These are phyloP conservation scores for Venustampulla echinocandica DNA, from an alignment of 495 filamentous ascomycete species.

Conservation along the genomic window DNA sequence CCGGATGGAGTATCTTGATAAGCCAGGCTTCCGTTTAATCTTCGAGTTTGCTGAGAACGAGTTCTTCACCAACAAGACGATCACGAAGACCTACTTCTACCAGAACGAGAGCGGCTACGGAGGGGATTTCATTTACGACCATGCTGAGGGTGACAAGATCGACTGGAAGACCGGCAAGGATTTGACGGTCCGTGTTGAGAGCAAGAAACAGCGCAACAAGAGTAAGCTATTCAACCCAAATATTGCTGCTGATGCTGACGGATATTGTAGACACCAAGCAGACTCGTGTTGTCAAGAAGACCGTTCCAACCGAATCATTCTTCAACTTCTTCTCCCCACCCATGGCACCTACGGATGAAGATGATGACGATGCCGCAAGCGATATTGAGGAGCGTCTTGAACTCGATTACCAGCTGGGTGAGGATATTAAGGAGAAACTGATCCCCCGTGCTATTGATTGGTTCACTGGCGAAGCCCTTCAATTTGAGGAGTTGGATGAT, in stretches of 20 bases:
- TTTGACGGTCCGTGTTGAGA: constrained; percentile 87
- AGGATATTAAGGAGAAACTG: constrained; percentile 99
- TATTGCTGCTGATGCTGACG: too few species aligned
- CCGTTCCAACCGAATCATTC: constrained; percentile 95
- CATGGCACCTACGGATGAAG: constrained; percentile 67
- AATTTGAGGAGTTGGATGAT: constrained; percentile 90
- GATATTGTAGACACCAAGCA: constrained; percentile 79
- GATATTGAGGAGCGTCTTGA: constrained; percentile 98
- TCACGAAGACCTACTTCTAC: constrained; percentile 99
- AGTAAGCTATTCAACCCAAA: constrained; percentile 52
- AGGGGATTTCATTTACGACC: constrained; percentile 99
- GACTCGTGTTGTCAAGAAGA: constrained; percentile 97
- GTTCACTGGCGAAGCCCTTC: constrained; percentile 98
- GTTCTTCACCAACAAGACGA: constrained; percentile 91
- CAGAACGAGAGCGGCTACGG: constrained; percentile 98
- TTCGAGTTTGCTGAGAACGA: constrained; percentile 95
- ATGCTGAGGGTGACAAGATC: constrained; percentile 95
- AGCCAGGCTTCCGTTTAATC: constrained; percentile 93
- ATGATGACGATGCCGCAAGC: constrained; percentile 68
- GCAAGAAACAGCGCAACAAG: constrained; percentile 99
- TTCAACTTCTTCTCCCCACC: constrained; percentile 99
- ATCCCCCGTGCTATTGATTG: constrained; percentile 98
- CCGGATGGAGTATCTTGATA: constrained; percentile 97
- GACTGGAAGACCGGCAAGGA: constrained; percentile 93
- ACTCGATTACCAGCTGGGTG: constrained; percentile 96